phyloP scores from a whole-genome alignment of 129 eudicot genomes.

The Solidago caesia region DNA sequence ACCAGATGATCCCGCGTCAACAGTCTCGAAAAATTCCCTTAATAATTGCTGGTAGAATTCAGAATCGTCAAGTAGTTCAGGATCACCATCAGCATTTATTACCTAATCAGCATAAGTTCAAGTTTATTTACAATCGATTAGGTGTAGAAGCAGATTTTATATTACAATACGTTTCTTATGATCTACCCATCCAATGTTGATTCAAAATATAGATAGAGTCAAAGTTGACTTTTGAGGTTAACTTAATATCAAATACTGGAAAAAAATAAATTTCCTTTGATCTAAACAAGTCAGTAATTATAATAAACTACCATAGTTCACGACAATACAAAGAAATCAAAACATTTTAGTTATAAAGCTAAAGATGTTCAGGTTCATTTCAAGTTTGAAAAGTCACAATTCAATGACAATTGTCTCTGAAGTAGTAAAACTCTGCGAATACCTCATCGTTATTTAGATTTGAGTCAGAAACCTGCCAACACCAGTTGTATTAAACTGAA shows the following conservation, averaged over 20 bases:
- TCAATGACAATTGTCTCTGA: too few relatives aligned
- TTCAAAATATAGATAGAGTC: not conserved
- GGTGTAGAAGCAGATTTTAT: not conserved
- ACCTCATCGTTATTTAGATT: conserved; percentile 51
- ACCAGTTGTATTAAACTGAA: conserved; percentile 14
- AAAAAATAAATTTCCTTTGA: not conserved
- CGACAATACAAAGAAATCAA: not conserved
- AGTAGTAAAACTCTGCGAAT: not conserved
- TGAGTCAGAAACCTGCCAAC: conserved; percentile 46
- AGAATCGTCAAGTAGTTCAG: conserved; percentile 83
- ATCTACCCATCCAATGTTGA: not conserved
- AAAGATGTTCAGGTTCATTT: not conserved
- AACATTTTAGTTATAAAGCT: not conserved
- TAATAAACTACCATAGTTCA: not conserved
- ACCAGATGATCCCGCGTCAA: conserved; percentile 84
- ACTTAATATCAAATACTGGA: not conserved
- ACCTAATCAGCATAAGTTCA: conserved; percentile 32
- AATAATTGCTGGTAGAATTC: conserved; percentile 86
- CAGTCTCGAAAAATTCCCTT: conserved; percentile 81
- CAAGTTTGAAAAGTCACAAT: not conserved
- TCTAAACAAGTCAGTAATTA: conserved; percentile 1
- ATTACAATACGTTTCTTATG: not conserved
- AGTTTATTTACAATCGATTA: conserved; percentile 2
- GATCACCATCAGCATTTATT: conserved; percentile 65
- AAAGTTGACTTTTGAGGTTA: conserved; percentile 1